Percentiles rank a stretch among this genome's conserved stretches.
Conservation (phyloP, 2,329 filamentous ascomycete genomes). For the Thelonectria blattea region DNA sequence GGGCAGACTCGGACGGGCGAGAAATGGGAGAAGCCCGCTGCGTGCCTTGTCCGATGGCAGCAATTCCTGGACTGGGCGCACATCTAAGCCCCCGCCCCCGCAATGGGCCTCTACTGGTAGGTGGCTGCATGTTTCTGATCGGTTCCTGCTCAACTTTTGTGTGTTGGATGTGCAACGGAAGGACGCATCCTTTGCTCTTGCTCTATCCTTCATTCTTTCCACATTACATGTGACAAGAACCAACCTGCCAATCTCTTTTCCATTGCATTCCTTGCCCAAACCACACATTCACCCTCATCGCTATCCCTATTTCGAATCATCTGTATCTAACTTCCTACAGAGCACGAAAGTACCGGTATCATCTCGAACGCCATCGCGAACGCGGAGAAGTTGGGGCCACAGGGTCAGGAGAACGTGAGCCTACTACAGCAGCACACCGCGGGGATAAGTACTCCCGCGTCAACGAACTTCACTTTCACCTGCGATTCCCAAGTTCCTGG, state of each 20-base stretch:
- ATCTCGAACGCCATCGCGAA: slow-evolving; percentile 93
- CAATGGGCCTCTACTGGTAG: slow-evolving; percentile 55
- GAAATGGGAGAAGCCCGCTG: slow-evolving; percentile 67
- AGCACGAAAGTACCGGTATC: slow-evolving; percentile 70
- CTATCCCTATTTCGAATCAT: not conserved
- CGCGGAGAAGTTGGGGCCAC: slow-evolving; percentile 72
- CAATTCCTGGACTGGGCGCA: slow-evolving; percentile 60
- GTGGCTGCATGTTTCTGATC: slow-evolving; percentile 32
- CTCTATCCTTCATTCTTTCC: not conserved
- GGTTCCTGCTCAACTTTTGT: not conserved
- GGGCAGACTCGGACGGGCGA: slow-evolving; percentile 77
- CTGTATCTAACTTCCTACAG: slow-evolving; percentile 28
- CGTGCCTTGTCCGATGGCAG: slow-evolving; percentile 65
- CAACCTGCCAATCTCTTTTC: too few relatives aligned
- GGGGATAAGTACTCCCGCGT: slow-evolving; percentile 68
- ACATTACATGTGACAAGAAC: not conserved
- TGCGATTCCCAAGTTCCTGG: slow-evolving; percentile 89
- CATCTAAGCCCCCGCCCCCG: slow-evolving; percentile 52
- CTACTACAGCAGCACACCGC: slow-evolving; percentile 73
- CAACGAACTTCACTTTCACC: slow-evolving; percentile 94
- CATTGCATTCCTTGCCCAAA: not conserved
- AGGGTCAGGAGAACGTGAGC: slow-evolving; percentile 79
- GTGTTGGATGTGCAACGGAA: not conserved
- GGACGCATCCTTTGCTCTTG: not conserved
- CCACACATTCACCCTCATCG: too few relatives aligned